These are phyloP conservation scores for Neofusicoccum sp. DNA, from an alignment of 2,329 filamentous ascomycete genomes.

Conservation along the genomic window DNA sequence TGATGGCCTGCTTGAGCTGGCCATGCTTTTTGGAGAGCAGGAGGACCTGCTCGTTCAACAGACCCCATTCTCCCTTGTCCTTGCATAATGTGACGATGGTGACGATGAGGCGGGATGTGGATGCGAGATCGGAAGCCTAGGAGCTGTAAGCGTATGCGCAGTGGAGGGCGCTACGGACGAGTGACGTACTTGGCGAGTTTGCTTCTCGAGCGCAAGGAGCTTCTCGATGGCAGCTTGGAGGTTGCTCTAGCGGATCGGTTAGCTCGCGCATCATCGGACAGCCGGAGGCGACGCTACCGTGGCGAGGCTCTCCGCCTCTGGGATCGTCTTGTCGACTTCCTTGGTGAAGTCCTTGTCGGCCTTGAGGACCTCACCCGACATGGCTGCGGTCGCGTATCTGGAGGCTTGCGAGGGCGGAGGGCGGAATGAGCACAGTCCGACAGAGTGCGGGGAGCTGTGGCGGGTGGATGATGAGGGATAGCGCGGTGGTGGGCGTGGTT, in stretches of 20 bases:
- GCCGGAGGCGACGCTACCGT: conserved; percentile 60
- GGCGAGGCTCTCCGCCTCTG: conserved; percentile 86
- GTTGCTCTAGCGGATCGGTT: conserved; percentile 60
- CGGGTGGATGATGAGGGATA: background rate
- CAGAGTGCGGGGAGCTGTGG: background rate
- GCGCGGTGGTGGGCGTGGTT: conserved; percentile 6
- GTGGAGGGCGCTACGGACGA: background rate
- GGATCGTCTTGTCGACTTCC: conserved; percentile 88
- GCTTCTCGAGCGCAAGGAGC: conserved; percentile 88
- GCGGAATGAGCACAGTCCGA: background rate
- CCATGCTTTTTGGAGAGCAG: conserved; percentile 99
- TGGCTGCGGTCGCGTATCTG: conserved; percentile 40
- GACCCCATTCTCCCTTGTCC: conserved; percentile 85
- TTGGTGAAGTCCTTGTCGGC: conserved; percentile 99
- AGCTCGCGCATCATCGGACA: conserved; percentile 23
- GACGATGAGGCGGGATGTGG: conserved; percentile 85
- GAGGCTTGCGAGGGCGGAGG: background rate
- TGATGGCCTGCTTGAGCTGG: conserved; percentile 98
- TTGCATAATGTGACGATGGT: conserved; percentile 94
- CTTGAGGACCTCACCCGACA: conserved; percentile 82
- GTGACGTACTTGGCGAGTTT: conserved; percentile 80
- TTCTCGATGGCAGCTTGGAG: conserved; percentile 90
- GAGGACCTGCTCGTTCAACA: conserved; percentile 95
- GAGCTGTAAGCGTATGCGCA: conserved; percentile 26
- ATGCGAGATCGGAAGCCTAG: conserved; percentile 91